These are phyloP conservation scores for Cyphellophora attinorum DNA, from an alignment of 2,329 filamentous ascomycete species.

Conservation along the genomic window DNA sequence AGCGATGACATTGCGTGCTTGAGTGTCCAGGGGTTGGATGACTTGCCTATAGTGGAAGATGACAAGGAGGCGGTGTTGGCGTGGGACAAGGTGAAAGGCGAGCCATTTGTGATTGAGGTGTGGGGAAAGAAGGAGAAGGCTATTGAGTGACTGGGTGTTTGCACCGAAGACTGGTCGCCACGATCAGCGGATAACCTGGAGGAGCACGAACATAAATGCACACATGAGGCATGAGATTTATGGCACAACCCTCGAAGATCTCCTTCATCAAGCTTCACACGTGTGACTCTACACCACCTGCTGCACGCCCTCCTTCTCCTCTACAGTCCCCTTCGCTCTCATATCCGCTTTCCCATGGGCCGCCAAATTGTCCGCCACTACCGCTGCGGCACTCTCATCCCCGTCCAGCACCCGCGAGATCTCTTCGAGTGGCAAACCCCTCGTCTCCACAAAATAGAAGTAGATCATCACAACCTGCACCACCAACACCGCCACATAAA, in stretches of 20 bases:
- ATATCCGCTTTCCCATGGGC: no score
- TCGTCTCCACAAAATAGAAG: conserved; percentile 21
- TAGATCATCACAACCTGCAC: conserved; percentile 17
- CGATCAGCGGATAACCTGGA: no score
- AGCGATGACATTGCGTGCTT: conserved; percentile 10
- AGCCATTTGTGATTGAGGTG: conserved; percentile 10
- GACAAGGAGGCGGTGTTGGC: conserved; percentile 3
- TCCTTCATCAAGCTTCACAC: no score
- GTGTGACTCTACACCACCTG: no score
- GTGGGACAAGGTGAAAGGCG: conserved; percentile 6
- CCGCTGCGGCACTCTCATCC: conserved; percentile 12
- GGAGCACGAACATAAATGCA: no score
- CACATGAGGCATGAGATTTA: no score
- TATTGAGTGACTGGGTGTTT: conserved; percentile 1
- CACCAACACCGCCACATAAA: conserved; percentile 26
- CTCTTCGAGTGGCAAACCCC: conserved; percentile 21
- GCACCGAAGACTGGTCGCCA: no score
- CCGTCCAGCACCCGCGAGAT: conserved; percentile 22
- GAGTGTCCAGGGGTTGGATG: conserved; percentile 4
- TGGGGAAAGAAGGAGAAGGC: conserved; percentile 15
- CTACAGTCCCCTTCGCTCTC: no score
- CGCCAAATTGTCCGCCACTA: no score
- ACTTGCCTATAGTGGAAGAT: conserved; percentile 8
- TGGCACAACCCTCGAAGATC: no score
- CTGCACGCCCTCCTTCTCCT: no score